Percentiles rank a stretch among this genome's conserved stretches.
Conservation (phyloP, 768 basidiomycete species). For the Bullera alba region DNA sequence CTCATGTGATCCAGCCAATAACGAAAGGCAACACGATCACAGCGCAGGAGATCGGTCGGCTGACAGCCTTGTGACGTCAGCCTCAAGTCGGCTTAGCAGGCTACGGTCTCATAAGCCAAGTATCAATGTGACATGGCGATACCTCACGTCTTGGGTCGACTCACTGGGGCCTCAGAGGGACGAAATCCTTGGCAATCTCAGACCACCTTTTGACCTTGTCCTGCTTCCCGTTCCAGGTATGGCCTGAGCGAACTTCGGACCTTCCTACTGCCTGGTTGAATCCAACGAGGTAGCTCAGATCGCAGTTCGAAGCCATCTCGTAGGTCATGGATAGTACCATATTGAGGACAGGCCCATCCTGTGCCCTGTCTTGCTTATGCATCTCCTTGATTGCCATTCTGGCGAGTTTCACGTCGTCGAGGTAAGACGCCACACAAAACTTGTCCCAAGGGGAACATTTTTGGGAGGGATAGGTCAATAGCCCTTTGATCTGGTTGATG, state of each 20-base stretch:
- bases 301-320: neutral
- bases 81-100: neutral
- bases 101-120: constrained; percentile 8
- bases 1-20: constrained; percentile 37
- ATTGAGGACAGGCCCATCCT: no score
- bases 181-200: neutral
- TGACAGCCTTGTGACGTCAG: neutral
- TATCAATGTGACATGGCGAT: neutral
- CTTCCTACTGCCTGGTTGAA: neutral
- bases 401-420: neutral
- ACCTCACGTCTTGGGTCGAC: neutral
- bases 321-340: neutral
- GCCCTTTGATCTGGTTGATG: neutral
- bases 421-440: neutral
- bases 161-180: neutral
- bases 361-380: neutral
- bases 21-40: constrained; percentile 26
- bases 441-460: neutral
- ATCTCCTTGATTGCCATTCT: neutral
- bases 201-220: no score
- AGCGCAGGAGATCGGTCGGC: neutral
- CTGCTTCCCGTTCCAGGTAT: neutral
- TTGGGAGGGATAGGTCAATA: neutral
- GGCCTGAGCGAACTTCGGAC: neutral
- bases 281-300: neutral